Evolutionary conservation across 768 basidiomycete species (phyloP), one percentile per base, ranked within the genome.

Genomic region (Termitomyces sp.): DNA sequence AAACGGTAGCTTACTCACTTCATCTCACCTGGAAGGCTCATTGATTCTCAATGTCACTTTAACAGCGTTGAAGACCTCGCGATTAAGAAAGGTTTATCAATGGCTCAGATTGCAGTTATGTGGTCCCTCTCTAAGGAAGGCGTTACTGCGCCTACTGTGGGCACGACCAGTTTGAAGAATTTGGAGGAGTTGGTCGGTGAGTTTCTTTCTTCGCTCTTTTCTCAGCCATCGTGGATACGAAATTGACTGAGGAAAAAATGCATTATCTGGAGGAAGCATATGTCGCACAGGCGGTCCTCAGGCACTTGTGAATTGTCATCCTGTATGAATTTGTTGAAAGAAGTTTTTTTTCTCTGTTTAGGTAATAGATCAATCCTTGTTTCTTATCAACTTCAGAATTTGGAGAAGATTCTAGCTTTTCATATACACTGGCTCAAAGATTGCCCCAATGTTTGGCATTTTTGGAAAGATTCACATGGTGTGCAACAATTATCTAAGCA

Each of bases 71-170:
- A 84, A 59, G 71, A 76, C 52, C 67, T 87, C 45, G 78, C 83
- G 3, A 79, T 78, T 60, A 73, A 76, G 43, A 75, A 74, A 43
- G 73, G 73, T 4, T 66, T 74, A 6, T 75, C 70, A 30, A 87
- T 87, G 85, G 80, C 82, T 0, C 80, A 82, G 57, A 67, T 83
- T 7, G 71, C 80, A 3, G 58, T 82, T 22, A 79, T 81, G 12
- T 85, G 83, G 83, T 66, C 71, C 3, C 58, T 80, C 50, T 62
- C 72, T 2, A 75, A 75, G 58, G 68, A 74, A 71, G 76, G 68
- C 26, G 76, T 85, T 5, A 70, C 81, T 0, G 83, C 82, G 1
- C 84, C 84, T 0, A 82, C 85, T 60, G 74, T 85, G 34, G 84
- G 83, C 0, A 73, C 77, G 0, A 81, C 79, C 1, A 80, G 75